These are phyloP conservation scores for Vitis cinerea DNA, from an alignment of 164 flowering plant species.

Conservation along the genomic window DNA sequence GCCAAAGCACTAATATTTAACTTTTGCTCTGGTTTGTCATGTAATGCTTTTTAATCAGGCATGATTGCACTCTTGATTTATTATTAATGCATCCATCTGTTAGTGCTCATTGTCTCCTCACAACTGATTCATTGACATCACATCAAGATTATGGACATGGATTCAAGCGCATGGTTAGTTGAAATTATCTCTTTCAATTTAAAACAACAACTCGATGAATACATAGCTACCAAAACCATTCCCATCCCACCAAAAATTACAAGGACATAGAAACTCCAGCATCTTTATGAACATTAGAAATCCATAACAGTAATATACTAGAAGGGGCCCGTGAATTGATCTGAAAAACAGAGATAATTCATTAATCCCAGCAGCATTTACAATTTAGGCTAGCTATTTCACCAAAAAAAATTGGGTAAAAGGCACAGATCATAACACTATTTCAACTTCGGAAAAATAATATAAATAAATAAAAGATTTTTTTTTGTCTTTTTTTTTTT, in stretches of 20 bases:
- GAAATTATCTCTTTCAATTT: background rate
- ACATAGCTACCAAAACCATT: background rate
- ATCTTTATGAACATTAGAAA: background rate
- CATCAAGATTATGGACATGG: background rate
- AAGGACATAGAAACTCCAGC: no score
- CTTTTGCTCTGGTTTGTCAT: background rate
- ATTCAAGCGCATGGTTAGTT: background rate
- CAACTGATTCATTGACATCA: background rate
- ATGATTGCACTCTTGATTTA: no score
- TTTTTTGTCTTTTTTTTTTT: background rate
- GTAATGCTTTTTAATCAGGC: no score
- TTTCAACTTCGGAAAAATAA: no score
- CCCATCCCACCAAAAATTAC: background rate
- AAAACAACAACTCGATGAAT: background rate
- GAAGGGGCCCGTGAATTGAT: background rate
- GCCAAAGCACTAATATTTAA: background rate
- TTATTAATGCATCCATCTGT: no score
- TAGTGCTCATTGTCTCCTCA: background rate
- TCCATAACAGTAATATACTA: constrained; percentile 1
- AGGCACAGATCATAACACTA: no score
- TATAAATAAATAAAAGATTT: background rate
- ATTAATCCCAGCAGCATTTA: constrained; percentile 10
- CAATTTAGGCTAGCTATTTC: no score
- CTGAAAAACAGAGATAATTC: constrained; percentile 3
- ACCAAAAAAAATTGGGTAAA: no score